Evolutionary conservation across 192 early-diverging fungal genomes (phyloP).

Genomic region (Mortierella claussenii): DNA sequence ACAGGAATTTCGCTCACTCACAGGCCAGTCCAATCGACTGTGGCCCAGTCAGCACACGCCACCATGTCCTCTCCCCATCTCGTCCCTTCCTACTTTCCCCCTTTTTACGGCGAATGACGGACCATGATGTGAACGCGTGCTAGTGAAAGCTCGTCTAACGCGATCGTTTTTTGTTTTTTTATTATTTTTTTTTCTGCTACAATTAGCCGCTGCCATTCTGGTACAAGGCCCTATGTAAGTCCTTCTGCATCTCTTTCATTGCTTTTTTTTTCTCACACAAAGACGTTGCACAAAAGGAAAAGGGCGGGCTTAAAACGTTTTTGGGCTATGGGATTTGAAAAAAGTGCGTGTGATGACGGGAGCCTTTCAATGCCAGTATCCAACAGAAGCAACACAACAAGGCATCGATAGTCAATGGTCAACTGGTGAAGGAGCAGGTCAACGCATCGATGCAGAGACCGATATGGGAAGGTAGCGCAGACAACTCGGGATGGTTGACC

Average conservation of each 20-base stretch:
- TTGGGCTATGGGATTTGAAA: too few relatives aligned
- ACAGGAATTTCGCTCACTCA: slow-evolving; percentile 1
- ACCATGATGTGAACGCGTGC: slow-evolving; percentile 10
- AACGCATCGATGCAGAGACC: background rate
- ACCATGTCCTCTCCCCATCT: background rate
- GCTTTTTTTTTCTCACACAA: background rate
- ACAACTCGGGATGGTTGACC: slow-evolving; percentile 2
- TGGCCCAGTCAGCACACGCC: slow-evolving; percentile 6
- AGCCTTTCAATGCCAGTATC: too few relatives aligned
- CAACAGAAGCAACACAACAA: too few relatives aligned
- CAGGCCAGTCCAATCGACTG: background rate
- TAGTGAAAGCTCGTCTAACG: background rate
- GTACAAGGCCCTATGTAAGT: slow-evolving; percentile 54
- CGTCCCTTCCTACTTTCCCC: too few relatives aligned
- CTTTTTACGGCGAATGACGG: slow-evolving; percentile 9
- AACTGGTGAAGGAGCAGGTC: slow-evolving; percentile 5
- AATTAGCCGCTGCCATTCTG: slow-evolving; percentile 41
- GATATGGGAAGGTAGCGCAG: background rate
- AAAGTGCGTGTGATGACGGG: too few relatives aligned
- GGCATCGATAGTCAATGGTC: too few relatives aligned
- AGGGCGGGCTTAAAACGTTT: too few relatives aligned
- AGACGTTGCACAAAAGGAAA: background rate
- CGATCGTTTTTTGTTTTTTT: background rate
- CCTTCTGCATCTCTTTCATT: background rate
- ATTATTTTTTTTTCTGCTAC: background rate